A percentile compares a stretch with the other conserved stretches of the same genome.
These are phyloP conservation scores for Aspergillus steynii DNA, from an alignment of 495 filamentous ascomycete species.

Conservation along the genomic window DNA sequence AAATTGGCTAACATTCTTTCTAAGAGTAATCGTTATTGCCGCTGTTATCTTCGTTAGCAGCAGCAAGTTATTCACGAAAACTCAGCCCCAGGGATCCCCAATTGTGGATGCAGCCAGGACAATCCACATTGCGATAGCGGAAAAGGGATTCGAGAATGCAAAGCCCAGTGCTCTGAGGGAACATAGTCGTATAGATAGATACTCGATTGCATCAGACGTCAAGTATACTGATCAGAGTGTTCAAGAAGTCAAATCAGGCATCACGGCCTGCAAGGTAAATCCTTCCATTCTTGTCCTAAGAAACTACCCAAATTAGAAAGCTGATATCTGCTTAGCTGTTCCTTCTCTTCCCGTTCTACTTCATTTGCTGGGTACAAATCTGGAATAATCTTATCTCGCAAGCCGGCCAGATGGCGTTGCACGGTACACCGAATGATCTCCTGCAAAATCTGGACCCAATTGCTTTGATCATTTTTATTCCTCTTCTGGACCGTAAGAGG, in stretches of 20 bases:
- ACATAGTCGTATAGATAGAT: conserved; percentile 8
- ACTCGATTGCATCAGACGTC: conserved; percentile 9
- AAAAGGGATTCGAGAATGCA: conserved; percentile 25
- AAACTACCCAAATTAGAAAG: not conserved
- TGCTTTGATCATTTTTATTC: conserved; percentile 61
- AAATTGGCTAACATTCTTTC: too few relatives aligned
- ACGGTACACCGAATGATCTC: conserved; percentile 61
- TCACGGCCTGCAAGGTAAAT: conserved; percentile 44
- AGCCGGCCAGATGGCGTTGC: conserved; percentile 42
- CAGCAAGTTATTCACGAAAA: conserved; percentile 33
- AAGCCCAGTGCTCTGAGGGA: conserved; percentile 18
- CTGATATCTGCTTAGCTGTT: conserved; percentile 34
- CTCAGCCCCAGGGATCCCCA: conserved; percentile 41
- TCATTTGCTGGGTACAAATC: conserved; percentile 21
- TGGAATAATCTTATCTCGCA: conserved; percentile 38
- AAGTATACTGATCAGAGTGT: conserved; percentile 45
- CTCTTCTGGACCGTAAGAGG: conserved; percentile 54
- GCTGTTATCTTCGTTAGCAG: conserved; percentile 11
- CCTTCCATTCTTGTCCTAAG: not conserved
- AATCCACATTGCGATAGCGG: conserved; percentile 20
- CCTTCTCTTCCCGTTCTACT: conserved; percentile 35
- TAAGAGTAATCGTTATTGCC: conserved; percentile 19
- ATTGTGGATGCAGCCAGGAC: conserved; percentile 45
- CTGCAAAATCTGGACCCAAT: conserved; percentile 67
- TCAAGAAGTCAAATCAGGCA: conserved; percentile 46